Percentiles rank a stretch among this genome's conserved stretches.
Evolutionary conservation across 177 flowering plant species (phyloP).

Genomic region (Telopea speciosissima): DNA sequence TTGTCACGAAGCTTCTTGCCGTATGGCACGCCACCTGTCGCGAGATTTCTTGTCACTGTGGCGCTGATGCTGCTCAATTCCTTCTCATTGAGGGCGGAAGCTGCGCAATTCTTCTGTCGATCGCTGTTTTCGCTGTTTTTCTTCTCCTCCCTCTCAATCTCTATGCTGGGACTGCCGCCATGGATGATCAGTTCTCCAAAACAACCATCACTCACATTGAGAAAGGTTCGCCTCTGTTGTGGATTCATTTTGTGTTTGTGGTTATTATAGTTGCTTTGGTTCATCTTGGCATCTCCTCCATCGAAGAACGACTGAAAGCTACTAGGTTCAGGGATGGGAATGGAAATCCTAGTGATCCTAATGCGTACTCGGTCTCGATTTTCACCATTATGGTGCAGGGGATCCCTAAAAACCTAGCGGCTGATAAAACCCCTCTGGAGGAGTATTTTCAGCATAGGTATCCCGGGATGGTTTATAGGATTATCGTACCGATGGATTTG

Average conservation of each 20-base stretch:
- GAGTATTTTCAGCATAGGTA: conserved; percentile 82
- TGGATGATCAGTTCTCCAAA: conserved; percentile 82
- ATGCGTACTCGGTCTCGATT: conserved; percentile 56
- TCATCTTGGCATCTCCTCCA: conserved; percentile 58
- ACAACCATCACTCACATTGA: conserved; percentile 74
- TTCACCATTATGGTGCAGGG: conserved; percentile 90
- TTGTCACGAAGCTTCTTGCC: conserved; percentile 80
- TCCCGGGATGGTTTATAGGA: conserved; percentile 87
- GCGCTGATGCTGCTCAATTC: conserved; percentile 96
- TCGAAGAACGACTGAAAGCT: conserved; percentile 55
- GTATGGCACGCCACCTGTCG: conserved; percentile 94
- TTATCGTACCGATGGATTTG: conserved; percentile 86
- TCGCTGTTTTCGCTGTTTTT: conserved; percentile 39
- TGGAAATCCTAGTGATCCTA: conserved; percentile 70
- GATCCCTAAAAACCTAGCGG: conserved; percentile 63
- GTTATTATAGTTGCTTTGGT: conserved; percentile 56
- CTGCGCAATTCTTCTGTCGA: conserved; percentile 46
- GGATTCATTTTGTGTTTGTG: conserved; percentile 84
- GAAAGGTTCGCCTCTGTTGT: conserved; percentile 67
- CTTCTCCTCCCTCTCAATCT: conserved; percentile 74
- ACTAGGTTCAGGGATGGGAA: conserved; percentile 87
- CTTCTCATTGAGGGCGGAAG: conserved; percentile 88
- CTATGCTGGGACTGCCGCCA: conserved; percentile 53
- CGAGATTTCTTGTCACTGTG: conserved; percentile 89
- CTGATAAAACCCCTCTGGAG: conserved; percentile 47